Conservation (phyloP, 2,329 filamentous ascomycete species). For the Xenoacremonium recifei region DNA sequence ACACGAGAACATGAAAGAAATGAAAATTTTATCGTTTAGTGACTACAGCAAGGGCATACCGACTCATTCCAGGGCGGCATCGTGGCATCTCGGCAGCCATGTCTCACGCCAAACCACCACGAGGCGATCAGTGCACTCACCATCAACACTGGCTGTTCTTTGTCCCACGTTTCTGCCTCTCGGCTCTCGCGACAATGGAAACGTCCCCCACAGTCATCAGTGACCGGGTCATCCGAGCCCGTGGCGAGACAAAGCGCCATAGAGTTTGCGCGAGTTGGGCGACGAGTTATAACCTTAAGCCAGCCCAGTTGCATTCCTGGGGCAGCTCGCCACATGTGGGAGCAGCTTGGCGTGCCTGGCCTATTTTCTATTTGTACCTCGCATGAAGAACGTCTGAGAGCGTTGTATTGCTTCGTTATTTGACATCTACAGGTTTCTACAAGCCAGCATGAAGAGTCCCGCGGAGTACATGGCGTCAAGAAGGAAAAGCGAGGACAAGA, state of each 20-base stretch:
- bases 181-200: background rate
- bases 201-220: background rate
- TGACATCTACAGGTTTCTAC: too few species aligned
- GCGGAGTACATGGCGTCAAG: slow-evolving; percentile 12
- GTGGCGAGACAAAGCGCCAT: background rate
- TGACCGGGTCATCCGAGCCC: background rate
- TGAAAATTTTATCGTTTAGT: too few species aligned
- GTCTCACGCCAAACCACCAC: background rate
- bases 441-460: background rate
- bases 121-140: background rate
- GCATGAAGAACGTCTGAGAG: too few species aligned
- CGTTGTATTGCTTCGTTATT: too few species aligned
- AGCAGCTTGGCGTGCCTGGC: too few species aligned
- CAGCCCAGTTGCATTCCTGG: too few species aligned
- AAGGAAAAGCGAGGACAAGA: slow-evolving; percentile 15
- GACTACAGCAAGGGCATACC: too few species aligned
- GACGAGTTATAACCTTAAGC: background rate
- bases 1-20: too few species aligned
- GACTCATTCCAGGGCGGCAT: too few species aligned
- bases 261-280: background rate
- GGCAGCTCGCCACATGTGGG: too few species aligned
- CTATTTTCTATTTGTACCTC: too few species aligned
- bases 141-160: background rate
- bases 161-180: background rate
- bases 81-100: too few species aligned